phyloP scores from a whole-genome alignment of 106 monocot species.

The Vanilla planifolia region DNA sequence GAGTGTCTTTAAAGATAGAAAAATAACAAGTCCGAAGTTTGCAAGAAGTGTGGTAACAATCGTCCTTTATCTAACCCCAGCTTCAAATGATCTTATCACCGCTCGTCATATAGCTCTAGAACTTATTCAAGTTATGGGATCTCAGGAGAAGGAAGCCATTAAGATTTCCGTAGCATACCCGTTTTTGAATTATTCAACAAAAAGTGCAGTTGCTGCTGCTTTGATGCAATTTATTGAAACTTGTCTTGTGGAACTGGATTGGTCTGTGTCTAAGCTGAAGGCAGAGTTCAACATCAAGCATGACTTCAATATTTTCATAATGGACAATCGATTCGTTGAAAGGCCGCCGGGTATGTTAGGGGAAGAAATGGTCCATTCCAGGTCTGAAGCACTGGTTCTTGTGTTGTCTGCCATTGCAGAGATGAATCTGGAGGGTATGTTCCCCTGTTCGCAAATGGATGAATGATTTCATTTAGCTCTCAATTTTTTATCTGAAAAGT shows the following conservation, averaged over 20 bases:
- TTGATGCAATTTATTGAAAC: slow-evolving; percentile 53
- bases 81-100: slow-evolving; percentile 49
- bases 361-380: slow-evolving; percentile 63
- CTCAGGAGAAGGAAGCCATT: slow-evolving; percentile 42
- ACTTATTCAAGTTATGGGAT: slow-evolving; percentile 46
- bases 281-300: slow-evolving; percentile 9
- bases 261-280: slow-evolving; percentile 62
- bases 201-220: slow-evolving; percentile 31
- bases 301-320: slow-evolving; percentile 8
- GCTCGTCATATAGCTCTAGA: slow-evolving; percentile 52
- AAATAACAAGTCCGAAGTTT: slow-evolving; percentile 33
- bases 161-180: slow-evolving; percentile 45
- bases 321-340: slow-evolving; percentile 19
- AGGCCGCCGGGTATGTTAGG: slow-evolving; percentile 17
- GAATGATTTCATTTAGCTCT: neutral
- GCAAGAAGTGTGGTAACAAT: slow-evolving; percentile 38
- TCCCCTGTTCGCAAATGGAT: neutral
- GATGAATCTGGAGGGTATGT: slow-evolving; percentile 84
- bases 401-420: slow-evolving; percentile 57
- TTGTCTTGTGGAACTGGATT: slow-evolving; percentile 53
- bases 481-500: neutral
- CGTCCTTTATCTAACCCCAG: slow-evolving; percentile 35
- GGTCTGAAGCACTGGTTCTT: slow-evolving; percentile 61
- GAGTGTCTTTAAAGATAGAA: slow-evolving; percentile 28
- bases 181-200: slow-evolving; percentile 51